Percentiles rank a stretch among this genome's conserved stretches.
Evolutionary conservation across 2,329 filamentous ascomycete genomes (phyloP).

Genomic region (Byssoonygena ceratinophila): DNA sequence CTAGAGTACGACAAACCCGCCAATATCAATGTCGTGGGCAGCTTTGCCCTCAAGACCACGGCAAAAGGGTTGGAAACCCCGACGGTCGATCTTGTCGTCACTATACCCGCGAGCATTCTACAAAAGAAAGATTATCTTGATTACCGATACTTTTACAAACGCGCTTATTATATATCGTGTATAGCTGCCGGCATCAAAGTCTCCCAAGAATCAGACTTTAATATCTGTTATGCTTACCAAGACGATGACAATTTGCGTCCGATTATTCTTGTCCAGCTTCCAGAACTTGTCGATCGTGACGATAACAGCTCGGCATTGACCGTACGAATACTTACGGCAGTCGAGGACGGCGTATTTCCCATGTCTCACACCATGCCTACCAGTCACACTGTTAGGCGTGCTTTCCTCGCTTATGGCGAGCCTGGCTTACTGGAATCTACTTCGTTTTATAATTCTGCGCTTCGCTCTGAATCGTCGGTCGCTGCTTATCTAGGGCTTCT

Average conservation of each 20-base stretch:
- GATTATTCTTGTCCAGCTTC: constrained; percentile 43
- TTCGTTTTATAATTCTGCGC: constrained; percentile 77
- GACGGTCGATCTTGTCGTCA: constrained; percentile 71
- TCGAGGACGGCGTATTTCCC: constrained; percentile 59
- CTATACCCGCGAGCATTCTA: constrained; percentile 69
- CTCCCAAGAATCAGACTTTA: constrained; percentile 44
- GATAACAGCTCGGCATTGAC: constrained; percentile 40
- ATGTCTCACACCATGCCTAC: constrained; percentile 58
- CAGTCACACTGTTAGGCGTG: constrained; percentile 58
- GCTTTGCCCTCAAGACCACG: constrained; percentile 68
- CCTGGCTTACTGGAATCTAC: constrained; percentile 42
- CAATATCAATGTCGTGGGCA: constrained; percentile 78
- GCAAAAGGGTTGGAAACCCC: constrained; percentile 48
- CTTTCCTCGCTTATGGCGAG: constrained; percentile 33
- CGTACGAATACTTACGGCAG: constrained; percentile 68
- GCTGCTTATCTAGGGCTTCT: constrained; percentile 65
- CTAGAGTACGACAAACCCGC: constrained; percentile 65
- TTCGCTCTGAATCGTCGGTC: constrained; percentile 67
- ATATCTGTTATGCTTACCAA: constrained; percentile 54
- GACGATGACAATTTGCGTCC: constrained; percentile 70
- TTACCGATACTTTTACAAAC: constrained; percentile 86
- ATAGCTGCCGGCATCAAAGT: constrained; percentile 60
- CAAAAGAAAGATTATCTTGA: constrained; percentile 93
- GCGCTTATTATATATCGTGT: constrained; percentile 81
- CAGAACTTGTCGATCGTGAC: constrained; percentile 27